Base-by-base conservation (phyloP, 768 basidiomycete genomes). In the Rubroboletus satanas region DNA sequence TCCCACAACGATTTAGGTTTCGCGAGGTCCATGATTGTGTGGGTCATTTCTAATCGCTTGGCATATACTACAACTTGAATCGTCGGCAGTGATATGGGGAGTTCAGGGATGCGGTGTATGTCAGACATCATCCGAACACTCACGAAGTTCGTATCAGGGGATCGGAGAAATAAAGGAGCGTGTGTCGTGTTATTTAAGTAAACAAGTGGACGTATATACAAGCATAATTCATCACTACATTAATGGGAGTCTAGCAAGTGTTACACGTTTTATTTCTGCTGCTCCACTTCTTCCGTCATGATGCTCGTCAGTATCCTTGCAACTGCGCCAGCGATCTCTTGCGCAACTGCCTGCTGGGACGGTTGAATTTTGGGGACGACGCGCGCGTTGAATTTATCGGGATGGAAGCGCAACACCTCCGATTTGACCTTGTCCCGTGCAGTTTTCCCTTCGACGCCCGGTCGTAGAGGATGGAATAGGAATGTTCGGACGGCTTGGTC, bases 391-490 rank as follows among this genome's bases (percentile, higher is more conserved):
- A 82, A 78, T 59, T 79, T 82, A 57, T 85, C 83, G 5, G 82
- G 79, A 56, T 84, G 81, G 73, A 78, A 84, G 21, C 75, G 72
- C 43, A 81, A 62, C 31, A 83, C 64, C 58, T 84, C 82, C n/a
- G 54, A 57, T 54, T 71, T 75, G 55, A 79, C 54, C 18, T 66
- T 59, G 37, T 76, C 78, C 52, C 66, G 69, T 4, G 48, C 60
- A 1, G 67, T 64, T 60, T 74, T 77, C 4, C 63, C 66, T 35
- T 69, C 59, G 23, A 63, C 49, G 7, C 56, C 62, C 0, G 68
- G 63, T 35, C 72, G 71, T 35, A 57, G 63, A 26, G 70, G 67
- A 57, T 76, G 71, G 48, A 75, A 69, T 26, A 80, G 44, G 63
- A 83, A 83, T 36, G 64, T 57, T 1, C 57, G 54, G 4, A 83